These are phyloP conservation scores for Lathyrus oleraceus DNA, from an alignment of 306 rosid species.

Conservation along the genomic window DNA sequence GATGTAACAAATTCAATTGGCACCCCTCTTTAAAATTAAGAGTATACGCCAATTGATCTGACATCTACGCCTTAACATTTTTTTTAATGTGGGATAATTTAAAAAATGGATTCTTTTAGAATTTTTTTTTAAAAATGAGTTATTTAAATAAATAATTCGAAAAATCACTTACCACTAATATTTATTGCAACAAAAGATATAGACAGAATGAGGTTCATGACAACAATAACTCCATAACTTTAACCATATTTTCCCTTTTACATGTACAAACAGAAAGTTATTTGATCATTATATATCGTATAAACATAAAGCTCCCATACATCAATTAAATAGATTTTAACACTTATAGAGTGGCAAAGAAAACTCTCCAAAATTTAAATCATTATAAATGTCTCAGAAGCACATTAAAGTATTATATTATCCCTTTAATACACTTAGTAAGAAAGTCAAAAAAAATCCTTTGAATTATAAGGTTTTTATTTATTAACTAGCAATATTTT, in stretches of 20 bases:
- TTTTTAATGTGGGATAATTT: too few relatives aligned
- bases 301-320: not conserved
- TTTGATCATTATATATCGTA: not conserved
- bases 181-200: not conserved
- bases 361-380: not conserved
- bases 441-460: too few relatives aligned
- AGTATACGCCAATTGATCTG: too few relatives aligned
- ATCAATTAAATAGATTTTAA: not conserved
- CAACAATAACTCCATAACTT: not conserved
- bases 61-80: too few relatives aligned
- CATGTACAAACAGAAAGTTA: not conserved
- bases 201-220: not conserved
- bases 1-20: too few relatives aligned
- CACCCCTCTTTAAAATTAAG: too few relatives aligned
- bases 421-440: not conserved
- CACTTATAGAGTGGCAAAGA: not conserved
- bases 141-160: too few relatives aligned
- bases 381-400: not conserved
- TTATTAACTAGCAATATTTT: too few relatives aligned
- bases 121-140: too few relatives aligned
- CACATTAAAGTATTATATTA: not conserved
- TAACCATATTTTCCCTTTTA: not conserved
- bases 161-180: not conserved
- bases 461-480: too few relatives aligned
- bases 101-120: too few relatives aligned